Evolutionary conservation across 106 monocot genomes (phyloP).

Genomic region (Allium fistulosum): DNA sequence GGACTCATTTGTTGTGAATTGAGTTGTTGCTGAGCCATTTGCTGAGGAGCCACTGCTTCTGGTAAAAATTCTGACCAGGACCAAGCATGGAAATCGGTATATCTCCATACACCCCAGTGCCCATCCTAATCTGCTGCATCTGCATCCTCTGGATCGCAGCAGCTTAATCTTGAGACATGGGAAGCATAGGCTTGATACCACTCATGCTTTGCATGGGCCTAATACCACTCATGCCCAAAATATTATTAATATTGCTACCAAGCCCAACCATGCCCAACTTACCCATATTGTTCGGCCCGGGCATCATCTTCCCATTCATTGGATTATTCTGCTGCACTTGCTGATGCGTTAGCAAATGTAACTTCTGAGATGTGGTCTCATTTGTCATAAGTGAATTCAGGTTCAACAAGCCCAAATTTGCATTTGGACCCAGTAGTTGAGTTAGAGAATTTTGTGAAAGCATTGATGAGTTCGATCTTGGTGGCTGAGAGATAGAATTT

Average conservation of each 20-base stretch:
- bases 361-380: constrained; percentile 31
- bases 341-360: constrained; percentile 63
- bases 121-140: constrained; percentile 20
- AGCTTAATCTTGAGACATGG: constrained; percentile 11
- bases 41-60: constrained; percentile 2
- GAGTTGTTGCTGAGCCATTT: no score
- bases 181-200: no score
- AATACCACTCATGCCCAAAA: constrained; percentile 47
- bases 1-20: constrained; percentile 18
- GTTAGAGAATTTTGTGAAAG: constrained; percentile 53
- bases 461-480: constrained; percentile 43
- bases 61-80: constrained; percentile 43
- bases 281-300: constrained; percentile 27
- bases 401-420: constrained; percentile 45
- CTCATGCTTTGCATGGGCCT: constrained; percentile 27
- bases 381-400: constrained; percentile 39
- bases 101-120: constrained; percentile 27
- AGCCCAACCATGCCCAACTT: constrained; percentile 39
- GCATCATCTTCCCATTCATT: constrained; percentile 63
- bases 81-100: constrained; percentile 69
- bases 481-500: constrained; percentile 51
- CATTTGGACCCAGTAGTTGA: constrained; percentile 54
- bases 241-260: constrained; percentile 16
- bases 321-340: constrained; percentile 36
- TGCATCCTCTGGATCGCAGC: neutral